These are phyloP conservation scores for Diplocarpon rosae DNA, from an alignment of 2,329 filamentous ascomycete species.

Conservation along the genomic window DNA sequence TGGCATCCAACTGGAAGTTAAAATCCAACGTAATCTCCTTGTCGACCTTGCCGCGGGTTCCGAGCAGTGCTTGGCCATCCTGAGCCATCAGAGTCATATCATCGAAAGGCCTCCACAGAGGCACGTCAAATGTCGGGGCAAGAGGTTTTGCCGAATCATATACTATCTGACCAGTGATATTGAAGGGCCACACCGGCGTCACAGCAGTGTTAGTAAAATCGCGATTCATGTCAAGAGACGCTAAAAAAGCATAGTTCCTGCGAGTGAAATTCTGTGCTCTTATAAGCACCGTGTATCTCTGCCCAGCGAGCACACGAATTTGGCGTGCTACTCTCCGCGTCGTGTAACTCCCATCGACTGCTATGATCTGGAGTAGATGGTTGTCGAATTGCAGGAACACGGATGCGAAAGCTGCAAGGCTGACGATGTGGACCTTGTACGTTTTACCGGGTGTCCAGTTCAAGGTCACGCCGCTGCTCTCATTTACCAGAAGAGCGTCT, in stretches of 20 bases:
- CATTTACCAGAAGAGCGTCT: conserved; percentile 11
- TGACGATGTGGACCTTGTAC: conserved; percentile 17
- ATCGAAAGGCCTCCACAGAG: conserved; percentile 53
- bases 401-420: conserved; percentile 13
- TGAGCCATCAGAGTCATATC: conserved; percentile 59
- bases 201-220: conserved; percentile 33
- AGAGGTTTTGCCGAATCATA: conserved; percentile 37
- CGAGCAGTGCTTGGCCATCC: conserved; percentile 8
- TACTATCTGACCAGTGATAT: conserved; percentile 49
- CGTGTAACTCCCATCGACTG: conserved; percentile 36
- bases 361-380: conserved; percentile 33
- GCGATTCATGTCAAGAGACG: conserved; percentile 33
- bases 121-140: conserved; percentile 40
- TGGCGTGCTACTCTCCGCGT: conserved; percentile 28
- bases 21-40: conserved; percentile 14
- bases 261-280: conserved; percentile 30
- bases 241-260: conserved; percentile 17
- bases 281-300: conserved; percentile 36
- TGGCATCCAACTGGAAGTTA: conserved; percentile 12
- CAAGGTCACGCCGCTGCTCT: conserved; percentile 13
- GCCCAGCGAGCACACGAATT: conserved; percentile 34
- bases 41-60: conserved; percentile 2
- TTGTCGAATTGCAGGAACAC: conserved; percentile 10
- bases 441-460: conserved; percentile 11
- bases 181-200: conserved; percentile 36